These are phyloP conservation scores for Zizania latifolia DNA, from an alignment of 176 grass and related monocot genomes.

Conservation along the genomic window DNA sequence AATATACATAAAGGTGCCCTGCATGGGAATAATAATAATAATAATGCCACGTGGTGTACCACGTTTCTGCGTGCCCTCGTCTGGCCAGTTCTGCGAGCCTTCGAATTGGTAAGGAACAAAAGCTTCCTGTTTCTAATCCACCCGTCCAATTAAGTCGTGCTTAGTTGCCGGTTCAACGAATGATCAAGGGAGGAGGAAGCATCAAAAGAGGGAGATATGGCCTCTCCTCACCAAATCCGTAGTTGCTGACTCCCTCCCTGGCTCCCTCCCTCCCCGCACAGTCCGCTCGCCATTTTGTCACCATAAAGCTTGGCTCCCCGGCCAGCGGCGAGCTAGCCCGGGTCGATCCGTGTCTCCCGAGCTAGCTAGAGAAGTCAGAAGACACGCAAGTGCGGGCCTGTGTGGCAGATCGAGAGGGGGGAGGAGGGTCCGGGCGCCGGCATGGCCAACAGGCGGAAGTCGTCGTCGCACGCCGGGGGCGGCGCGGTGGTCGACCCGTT, in stretches of 20 bases:
- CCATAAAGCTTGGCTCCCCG: conserved; percentile 27
- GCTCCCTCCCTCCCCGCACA: no score
- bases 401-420: no score
- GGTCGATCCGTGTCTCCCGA: no score
- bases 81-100: conserved; percentile 22
- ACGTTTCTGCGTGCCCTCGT: conserved; percentile 35
- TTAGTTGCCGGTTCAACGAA: conserved; percentile 46
- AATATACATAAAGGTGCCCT: no score
- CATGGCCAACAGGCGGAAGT: conserved; percentile 59
- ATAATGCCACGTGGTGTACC: conserved; percentile 32
- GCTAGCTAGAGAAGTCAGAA: no score
- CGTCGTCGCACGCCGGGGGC: conserved; percentile 8
- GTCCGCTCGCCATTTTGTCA: no score
- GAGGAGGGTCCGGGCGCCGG: not conserved
- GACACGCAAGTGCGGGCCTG: no score
- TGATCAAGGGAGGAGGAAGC: not conserved
- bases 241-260: not conserved
- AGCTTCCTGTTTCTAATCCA: no score
- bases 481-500: conserved; percentile 16
- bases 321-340: no score
- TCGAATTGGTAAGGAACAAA: conserved; percentile 18
- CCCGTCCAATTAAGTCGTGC: no score
- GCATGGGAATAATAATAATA: no score
- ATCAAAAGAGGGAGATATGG: conserved; percentile 13
- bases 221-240: conserved; percentile 37